Base-by-base conservation (phyloP, 306 rosid species). In the Trifolium fragiferum region DNA sequence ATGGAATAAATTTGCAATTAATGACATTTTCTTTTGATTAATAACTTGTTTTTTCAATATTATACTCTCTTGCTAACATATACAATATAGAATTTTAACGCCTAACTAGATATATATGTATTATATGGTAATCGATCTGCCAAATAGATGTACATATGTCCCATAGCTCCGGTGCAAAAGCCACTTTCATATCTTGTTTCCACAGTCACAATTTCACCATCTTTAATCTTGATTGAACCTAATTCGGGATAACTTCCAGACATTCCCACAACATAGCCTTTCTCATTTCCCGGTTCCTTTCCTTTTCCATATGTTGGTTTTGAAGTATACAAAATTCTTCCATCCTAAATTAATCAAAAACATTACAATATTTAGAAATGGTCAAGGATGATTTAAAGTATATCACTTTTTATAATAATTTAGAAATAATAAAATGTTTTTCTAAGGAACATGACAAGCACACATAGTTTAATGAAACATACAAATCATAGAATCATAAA, bases 271-370 rank as follows among this genome's bases (percentile, higher is more conserved):
- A 20, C 3, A 3, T 40, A 72, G 1, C 58, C 58, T 4, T n/a
- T 30, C 19, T 72, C 76, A 55, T 72, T 72, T 20, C 76, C 76
- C 0, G 33, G 18, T 65, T 38, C 53, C 3, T 38, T 65, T 40
- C 70, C 76, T 2, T 10, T 37, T 37, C 66, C 76, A 14, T 71
- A 54, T 54, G 4, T 55, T 71, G 76, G 66, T 13, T 16, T 37
- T 7, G 65, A 7, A 6, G 51, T 44, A 8, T 66, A 72, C 18
- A 72, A 21, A 0, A 7, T 10, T 10, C 19, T 68, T 68, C 73
- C 73, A 49, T 68, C 60, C 73, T 68, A 47, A 68, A 33, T 47
- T 47, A 68, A 8, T 30, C 1, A 18, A 68, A 47, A 43, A 43
- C 3, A 43, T 13, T 43, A 43, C 3, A 2, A 43, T 44, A 0